A percentile compares a stretch with the other conserved stretches of the same genome.
Evolutionary conservation across 345 rosid species (phyloP).

Genomic region (Citrus glauca): DNA sequence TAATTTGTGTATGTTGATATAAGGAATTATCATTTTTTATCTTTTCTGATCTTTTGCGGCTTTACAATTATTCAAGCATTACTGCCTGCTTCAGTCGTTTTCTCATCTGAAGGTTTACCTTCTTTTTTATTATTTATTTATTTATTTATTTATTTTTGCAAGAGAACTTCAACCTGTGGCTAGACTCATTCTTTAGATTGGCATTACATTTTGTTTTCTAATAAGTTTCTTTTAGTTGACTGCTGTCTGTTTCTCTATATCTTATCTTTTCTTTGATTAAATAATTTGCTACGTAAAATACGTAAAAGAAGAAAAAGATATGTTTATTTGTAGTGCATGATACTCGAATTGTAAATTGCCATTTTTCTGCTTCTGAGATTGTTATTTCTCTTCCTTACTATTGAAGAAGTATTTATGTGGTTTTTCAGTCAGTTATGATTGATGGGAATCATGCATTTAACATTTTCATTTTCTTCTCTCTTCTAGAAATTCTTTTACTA

Average conservation of each 20-base stretch:
- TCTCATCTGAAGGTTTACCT: not conserved
- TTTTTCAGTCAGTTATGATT: not conserved
- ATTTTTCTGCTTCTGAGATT: not conserved
- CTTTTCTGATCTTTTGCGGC: not conserved
- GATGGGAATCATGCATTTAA: not conserved
- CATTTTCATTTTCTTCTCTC: not conserved
- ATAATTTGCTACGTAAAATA: not conserved
- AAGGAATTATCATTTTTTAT: not conserved
- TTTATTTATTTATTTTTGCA: no score
- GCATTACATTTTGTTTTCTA: not conserved
- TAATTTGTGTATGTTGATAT: not conserved
- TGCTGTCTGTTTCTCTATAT: not conserved
- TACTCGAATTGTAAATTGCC: not conserved
- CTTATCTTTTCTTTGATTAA: not conserved
- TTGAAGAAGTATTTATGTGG: not conserved
- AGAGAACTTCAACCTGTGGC: not conserved
- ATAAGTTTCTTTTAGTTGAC: not conserved
- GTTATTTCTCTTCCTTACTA: not conserved
- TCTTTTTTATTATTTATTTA: no score
- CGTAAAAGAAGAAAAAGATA: not conserved
- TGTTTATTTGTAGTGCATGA: not conserved
- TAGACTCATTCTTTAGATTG: not conserved
- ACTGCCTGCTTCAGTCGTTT: not conserved
- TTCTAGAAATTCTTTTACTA: not conserved
- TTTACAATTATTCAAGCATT: not conserved